Evolutionary conservation across 495 filamentous ascomycete species (phyloP).

Genomic region (Podospora conica): DNA sequence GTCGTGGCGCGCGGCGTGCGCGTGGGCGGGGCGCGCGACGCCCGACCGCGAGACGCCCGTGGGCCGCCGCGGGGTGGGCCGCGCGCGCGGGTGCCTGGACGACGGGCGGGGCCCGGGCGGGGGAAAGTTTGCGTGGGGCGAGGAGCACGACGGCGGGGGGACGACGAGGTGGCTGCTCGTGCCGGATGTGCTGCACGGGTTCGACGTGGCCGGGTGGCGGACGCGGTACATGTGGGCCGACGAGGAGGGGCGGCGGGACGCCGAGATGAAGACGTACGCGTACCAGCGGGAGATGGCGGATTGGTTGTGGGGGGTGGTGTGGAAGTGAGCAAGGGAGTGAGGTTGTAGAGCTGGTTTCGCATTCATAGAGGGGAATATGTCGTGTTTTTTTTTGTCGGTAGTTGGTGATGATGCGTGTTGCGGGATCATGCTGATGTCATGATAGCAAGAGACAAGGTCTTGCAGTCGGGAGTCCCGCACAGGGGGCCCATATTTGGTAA

Average conservation of each 20-base stretch:
- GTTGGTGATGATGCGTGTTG: too few species aligned
- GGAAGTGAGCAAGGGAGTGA: slow-evolving; percentile 15
- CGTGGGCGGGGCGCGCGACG: slow-evolving; percentile 19
- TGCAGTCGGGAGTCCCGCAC: too few species aligned
- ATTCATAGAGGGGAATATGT: neutral
- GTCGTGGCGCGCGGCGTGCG: slow-evolving; percentile 30
- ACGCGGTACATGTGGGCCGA: slow-evolving; percentile 21
- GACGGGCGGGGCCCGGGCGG: slow-evolving; percentile 19
- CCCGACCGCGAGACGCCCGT: slow-evolving; percentile 24
- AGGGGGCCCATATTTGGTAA: neutral
- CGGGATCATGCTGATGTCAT: neutral
- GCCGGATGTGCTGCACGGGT: slow-evolving; percentile 35
- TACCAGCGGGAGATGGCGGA: slow-evolving; percentile 31
- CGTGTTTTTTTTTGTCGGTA: neutral
- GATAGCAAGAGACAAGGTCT: too few species aligned
- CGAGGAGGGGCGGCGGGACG: slow-evolving; percentile 26
- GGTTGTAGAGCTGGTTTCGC: neutral
- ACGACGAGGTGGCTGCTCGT: slow-evolving; percentile 34
- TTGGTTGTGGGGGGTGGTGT: slow-evolving; percentile 29
- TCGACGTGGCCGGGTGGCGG: slow-evolving; percentile 25
- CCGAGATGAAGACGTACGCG: slow-evolving; percentile 31
- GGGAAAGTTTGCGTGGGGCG: slow-evolving; percentile 28
- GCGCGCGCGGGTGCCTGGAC: slow-evolving; percentile 23
- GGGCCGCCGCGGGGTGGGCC: slow-evolving; percentile 16
- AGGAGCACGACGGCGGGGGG: slow-evolving; percentile 13